Evolutionary conservation across 2,329 filamentous ascomycete species (phyloP).

Genomic region (Fusarium sacchari): DNA sequence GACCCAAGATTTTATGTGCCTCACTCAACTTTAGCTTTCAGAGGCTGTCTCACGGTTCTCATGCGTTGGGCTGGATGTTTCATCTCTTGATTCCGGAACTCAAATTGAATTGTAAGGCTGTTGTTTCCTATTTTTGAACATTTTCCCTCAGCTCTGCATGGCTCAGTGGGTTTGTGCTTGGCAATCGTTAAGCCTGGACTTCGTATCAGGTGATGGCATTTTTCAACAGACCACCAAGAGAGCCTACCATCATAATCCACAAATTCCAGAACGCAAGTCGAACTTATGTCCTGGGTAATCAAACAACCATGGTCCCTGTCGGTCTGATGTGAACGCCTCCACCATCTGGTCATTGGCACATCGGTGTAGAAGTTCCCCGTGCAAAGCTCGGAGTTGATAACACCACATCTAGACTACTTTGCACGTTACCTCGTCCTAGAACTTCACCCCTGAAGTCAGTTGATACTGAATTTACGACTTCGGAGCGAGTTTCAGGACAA

Average conservation of each 20-base stretch:
- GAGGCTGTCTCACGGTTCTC: conserved; percentile 18
- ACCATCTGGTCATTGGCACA: conserved; percentile 27
- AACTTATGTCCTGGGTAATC: conserved; percentile 21
- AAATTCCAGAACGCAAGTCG: conserved; percentile 38
- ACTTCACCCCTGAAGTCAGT: conserved; percentile 14
- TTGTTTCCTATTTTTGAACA: not conserved
- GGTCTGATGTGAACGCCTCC: conserved; percentile 31
- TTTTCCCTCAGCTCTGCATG: not conserved
- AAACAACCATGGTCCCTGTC: conserved; percentile 23
- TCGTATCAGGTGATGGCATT: conserved; percentile 28
- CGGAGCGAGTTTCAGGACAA: conserved; percentile 39
- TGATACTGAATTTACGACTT: conserved; percentile 29
- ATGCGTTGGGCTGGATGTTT: conserved; percentile 12
- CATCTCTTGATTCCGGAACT: conserved; percentile 2
- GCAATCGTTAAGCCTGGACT: conserved; percentile 2
- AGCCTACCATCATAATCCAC: conserved; percentile 22
- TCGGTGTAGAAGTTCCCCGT: conserved; percentile 7
- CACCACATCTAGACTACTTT: conserved; percentile 24
- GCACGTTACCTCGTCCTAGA: conserved; percentile 6
- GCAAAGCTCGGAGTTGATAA: conserved; percentile 21
- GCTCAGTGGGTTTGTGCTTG: conserved; percentile 11
- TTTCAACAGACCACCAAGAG: conserved; percentile 30
- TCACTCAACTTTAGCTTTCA: conserved; percentile 24
- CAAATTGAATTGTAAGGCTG: not conserved
- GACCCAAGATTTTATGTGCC: conserved; percentile 20